Evolutionary conservation across 345 rosid genomes (phyloP).

Genomic region (Carallia pectinifolia): DNA sequence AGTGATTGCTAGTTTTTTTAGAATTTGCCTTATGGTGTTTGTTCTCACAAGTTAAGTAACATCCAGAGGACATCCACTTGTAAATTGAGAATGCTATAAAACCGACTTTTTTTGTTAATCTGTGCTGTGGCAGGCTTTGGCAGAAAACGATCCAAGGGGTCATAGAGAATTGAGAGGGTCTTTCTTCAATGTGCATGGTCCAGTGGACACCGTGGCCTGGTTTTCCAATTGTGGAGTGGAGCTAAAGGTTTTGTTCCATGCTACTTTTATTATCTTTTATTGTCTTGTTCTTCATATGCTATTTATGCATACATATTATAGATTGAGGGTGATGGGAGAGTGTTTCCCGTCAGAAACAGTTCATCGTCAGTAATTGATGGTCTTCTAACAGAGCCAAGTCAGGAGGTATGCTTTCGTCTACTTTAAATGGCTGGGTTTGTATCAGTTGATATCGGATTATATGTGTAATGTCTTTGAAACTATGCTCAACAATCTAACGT

Average conservation of each 20-base stretch:
- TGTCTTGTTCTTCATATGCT: not conserved
- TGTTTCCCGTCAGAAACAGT: conserved; percentile 67
- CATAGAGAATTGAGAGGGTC: conserved; percentile 80
- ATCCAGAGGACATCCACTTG: not conserved
- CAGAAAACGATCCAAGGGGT: conserved; percentile 89
- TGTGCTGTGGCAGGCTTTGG: conserved; percentile 50
- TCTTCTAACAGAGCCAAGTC: conserved; percentile 68
- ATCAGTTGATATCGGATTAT: not conserved
- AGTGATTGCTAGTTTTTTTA: not conserved
- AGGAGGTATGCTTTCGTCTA: conserved; percentile 50
- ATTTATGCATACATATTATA: conserved; percentile 28
- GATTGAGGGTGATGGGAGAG: conserved; percentile 93
- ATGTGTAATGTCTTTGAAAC: too few species aligned
- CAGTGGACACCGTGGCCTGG: conserved; percentile 87
- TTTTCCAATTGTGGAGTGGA: conserved; percentile 77
- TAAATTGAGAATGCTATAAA: not conserved
- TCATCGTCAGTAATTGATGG: conserved; percentile 75
- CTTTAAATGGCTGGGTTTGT: not conserved
- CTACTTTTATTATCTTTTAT: conserved; percentile 3
- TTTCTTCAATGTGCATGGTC: conserved; percentile 75
- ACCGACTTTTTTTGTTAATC: not conserved
- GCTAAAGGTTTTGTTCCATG: conserved; percentile 55
- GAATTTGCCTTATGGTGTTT: not conserved
- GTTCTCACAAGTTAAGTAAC: too few species aligned
- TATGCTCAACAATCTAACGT: too few species aligned